These are phyloP conservation scores for Trichoderma koningiopsis DNA, from an alignment of 2,329 filamentous ascomycete species.

Conservation along the genomic window DNA sequence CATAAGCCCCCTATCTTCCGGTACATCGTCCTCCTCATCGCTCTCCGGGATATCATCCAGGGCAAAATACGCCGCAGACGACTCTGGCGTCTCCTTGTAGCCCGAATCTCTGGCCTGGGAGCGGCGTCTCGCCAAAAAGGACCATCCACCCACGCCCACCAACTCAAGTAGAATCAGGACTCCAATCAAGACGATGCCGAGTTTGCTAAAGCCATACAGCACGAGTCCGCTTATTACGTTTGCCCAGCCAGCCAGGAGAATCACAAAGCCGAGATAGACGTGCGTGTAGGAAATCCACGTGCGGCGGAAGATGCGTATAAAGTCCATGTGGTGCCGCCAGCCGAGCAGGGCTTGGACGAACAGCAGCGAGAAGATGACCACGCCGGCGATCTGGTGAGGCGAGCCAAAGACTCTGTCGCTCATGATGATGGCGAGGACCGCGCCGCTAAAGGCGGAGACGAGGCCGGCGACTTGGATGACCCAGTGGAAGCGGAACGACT, in stretches of 20 bases:
- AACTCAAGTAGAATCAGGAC: slow-evolving; percentile 14
- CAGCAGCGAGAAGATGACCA: slow-evolving; percentile 23
- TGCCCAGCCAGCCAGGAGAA: slow-evolving; percentile 26
- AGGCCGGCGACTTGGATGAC: slow-evolving; percentile 26
- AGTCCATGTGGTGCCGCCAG: slow-evolving; percentile 30
- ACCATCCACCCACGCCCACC: slow-evolving; percentile 10
- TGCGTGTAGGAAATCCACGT: slow-evolving; percentile 29
- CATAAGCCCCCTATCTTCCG: slow-evolving; percentile 25
- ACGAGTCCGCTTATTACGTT: slow-evolving; percentile 24
- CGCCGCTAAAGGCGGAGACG: slow-evolving; percentile 15
- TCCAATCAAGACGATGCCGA: not conserved
- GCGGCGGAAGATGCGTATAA: slow-evolving; percentile 29
- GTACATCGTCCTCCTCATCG: slow-evolving; percentile 24
- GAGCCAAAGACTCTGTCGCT: slow-evolving; percentile 17
- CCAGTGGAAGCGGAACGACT: slow-evolving; percentile 30
- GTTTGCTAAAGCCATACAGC: slow-evolving; percentile 20
- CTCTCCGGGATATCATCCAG: slow-evolving; percentile 24
- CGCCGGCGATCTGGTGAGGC: slow-evolving; percentile 28
- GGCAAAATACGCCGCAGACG: slow-evolving; percentile 25
- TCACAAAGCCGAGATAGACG: slow-evolving; percentile 25
- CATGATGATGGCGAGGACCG: slow-evolving; percentile 14
- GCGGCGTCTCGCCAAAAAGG: slow-evolving; percentile 11
- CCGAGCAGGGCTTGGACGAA: slow-evolving; percentile 26
- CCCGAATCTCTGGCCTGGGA: not conserved
- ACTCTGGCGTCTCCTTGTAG: slow-evolving; percentile 19